A percentile compares a stretch with the other conserved stretches of the same genome.
Evolutionary conservation across 1,284 basidiomycete genomes (phyloP).

Genomic region (Coniferiporia weirii): DNA sequence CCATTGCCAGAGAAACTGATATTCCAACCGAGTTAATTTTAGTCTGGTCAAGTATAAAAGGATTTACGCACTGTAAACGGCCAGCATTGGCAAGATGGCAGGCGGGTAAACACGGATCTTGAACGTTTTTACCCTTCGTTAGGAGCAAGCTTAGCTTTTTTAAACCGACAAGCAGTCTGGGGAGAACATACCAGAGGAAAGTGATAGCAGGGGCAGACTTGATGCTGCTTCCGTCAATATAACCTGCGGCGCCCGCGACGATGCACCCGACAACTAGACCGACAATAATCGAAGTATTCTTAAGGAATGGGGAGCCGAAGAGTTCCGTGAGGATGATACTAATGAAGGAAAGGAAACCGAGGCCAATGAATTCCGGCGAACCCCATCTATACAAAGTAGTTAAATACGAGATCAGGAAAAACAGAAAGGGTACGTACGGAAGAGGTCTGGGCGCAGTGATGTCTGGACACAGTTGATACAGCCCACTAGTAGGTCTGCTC

Average conservation of each 20-base stretch:
- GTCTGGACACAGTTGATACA: conserved; percentile 67
- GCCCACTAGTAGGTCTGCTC: conserved; percentile 51
- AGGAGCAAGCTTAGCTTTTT: conserved; percentile 2
- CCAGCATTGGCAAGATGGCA: conserved; percentile 78
- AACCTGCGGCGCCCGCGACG: conserved; percentile 70
- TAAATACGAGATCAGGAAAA: conserved; percentile 5
- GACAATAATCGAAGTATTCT: conserved; percentile 73
- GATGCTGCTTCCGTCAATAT: conserved; percentile 63
- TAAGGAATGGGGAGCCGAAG: conserved; percentile 79
- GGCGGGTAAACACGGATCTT: conserved; percentile 76
- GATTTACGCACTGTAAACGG: conserved; percentile 58
- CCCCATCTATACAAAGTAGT: conserved; percentile 50
- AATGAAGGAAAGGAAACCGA: conserved; percentile 80
- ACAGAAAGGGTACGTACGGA: conserved; percentile 29
- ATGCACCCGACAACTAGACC: conserved; percentile 74
- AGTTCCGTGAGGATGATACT: conserved; percentile 74
- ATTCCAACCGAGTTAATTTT: neutral
- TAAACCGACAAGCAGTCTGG: neutral
- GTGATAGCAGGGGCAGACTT: conserved; percentile 67
- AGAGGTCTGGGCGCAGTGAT: conserved; percentile 55
- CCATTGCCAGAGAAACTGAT: conserved; percentile 69
- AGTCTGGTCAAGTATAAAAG: neutral
- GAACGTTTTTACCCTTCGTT: conserved; percentile 67
- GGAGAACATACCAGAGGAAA: conserved; percentile 57
- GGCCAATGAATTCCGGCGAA: conserved; percentile 76